Evolutionary conservation across 306 rosid genomes (phyloP).

Genomic region (Castanopsis chinensis): DNA sequence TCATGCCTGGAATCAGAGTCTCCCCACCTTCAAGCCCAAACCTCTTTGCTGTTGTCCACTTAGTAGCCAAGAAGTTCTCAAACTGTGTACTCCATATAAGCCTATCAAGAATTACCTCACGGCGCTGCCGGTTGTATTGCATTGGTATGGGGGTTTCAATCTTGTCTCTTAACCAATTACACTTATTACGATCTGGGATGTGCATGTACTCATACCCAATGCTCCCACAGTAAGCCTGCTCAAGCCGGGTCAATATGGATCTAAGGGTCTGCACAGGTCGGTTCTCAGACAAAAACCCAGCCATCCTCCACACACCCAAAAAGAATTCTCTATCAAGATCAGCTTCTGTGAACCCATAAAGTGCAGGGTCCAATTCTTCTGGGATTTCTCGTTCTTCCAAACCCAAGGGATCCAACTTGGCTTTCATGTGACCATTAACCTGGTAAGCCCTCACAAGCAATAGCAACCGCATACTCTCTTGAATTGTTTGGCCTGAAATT

Average conservation of each 20-base stretch:
- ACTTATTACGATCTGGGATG: conserved; percentile 75
- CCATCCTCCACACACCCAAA: conserved; percentile 94
- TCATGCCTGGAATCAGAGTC: conserved; percentile 95
- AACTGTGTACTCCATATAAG: conserved; percentile 91
- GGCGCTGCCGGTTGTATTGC: conserved; percentile 68
- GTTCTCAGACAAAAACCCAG: conserved; percentile 96
- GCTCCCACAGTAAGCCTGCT: conserved; percentile 95
- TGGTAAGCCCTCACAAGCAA: conserved; percentile 91
- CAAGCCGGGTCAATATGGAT: conserved; percentile 86
- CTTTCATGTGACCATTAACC: conserved; percentile 94
- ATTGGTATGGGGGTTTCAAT: conserved; percentile 79
- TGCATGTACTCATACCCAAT: conserved; percentile 98
- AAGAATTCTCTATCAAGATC: conserved; percentile 97
- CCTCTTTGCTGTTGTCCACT: conserved; percentile 93
- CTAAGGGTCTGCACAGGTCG: conserved; percentile 95
- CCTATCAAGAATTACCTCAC: conserved; percentile 84
- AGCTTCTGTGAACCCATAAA: conserved; percentile 88
- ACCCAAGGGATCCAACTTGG: conserved; percentile 77
- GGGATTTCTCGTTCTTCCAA: conserved; percentile 66
- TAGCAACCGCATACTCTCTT: conserved; percentile 95
- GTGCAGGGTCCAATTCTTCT: conserved; percentile 77
- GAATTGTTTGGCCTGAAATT: conserved; percentile 93
- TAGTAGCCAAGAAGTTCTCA: conserved; percentile 91
- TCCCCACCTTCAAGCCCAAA: conserved; percentile 96
- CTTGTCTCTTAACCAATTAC: conserved; percentile 91